Evolutionary conservation across 306 rosid genomes (phyloP).

Genomic region (Prunus padus): DNA sequence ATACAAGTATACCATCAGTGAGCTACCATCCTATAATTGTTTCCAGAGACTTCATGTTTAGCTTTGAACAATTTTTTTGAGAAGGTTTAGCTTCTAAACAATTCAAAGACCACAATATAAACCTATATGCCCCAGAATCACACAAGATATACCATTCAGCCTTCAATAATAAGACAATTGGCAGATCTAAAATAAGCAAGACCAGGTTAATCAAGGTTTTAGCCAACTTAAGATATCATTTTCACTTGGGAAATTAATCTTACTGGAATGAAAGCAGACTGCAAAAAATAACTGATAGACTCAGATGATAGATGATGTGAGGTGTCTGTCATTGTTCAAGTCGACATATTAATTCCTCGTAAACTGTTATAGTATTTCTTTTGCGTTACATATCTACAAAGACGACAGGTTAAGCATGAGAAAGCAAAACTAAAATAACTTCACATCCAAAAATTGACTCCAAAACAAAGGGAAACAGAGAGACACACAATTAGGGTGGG

Average conservation of each 20-base stretch:
- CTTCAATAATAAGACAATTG: no score
- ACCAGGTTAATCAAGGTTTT: neutral
- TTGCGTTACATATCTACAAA: neutral
- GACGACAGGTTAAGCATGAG: constrained; percentile 4
- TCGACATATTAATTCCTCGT: neutral
- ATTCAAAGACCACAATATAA: no score
- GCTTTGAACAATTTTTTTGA: no score
- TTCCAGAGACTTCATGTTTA: no score
- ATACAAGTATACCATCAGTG: no score
- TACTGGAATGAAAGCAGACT: neutral
- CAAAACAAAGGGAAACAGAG: no score
- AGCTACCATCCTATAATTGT: no score
- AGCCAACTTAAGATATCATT: neutral
- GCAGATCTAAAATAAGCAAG: no score
- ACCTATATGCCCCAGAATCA: no score
- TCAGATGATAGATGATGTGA: neutral
- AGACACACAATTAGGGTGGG: no score
- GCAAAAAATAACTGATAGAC: neutral
- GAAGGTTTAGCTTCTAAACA: no score
- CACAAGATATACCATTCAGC: no score
- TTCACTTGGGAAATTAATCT: neutral
- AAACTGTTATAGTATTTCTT: neutral
- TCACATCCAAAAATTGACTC: neutral
- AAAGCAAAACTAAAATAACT: neutral
- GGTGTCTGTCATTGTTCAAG: neutral